Conservation (phyloP, 2,329 filamentous ascomycete species). For the Chrysoporthe deuterocubensis region DNA sequence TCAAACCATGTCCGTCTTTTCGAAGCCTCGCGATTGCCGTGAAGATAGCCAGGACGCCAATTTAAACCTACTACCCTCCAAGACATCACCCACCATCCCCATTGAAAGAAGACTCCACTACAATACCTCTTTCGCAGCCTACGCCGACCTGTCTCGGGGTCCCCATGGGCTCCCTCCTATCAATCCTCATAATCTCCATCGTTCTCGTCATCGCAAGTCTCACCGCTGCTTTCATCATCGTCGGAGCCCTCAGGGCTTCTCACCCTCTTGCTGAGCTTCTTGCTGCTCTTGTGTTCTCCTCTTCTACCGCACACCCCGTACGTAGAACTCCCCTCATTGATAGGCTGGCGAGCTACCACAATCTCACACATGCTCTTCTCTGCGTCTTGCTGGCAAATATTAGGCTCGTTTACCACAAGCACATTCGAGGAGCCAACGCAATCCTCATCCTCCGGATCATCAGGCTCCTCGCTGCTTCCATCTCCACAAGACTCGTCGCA, state of each 20-base stretch:
- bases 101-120: not conserved
- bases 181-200: not conserved
- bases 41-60: not conserved
- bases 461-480: too few species aligned
- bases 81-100: not conserved
- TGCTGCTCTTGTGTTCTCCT: not conserved
- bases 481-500: not conserved
- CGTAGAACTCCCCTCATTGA: not conserved
- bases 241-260: not conserved
- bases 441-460: not conserved
- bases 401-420: not conserved
- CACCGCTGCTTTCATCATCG: not conserved
- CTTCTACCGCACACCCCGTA: not conserved
- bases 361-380: not conserved
- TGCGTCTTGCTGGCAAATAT: not conserved
- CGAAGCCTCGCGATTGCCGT: not conserved
- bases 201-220: conserved; percentile 1
- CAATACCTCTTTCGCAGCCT: not conserved
- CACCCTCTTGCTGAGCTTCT: not conserved
- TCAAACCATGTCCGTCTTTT: not conserved
- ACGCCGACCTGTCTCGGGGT: not conserved
- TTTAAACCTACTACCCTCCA: not conserved
- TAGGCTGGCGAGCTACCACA: not conserved
- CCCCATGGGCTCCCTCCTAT: not conserved
- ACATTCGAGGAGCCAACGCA: not conserved